Conservation (phyloP, 768 basidiomycete species). For the Clathrus columnatus region DNA sequence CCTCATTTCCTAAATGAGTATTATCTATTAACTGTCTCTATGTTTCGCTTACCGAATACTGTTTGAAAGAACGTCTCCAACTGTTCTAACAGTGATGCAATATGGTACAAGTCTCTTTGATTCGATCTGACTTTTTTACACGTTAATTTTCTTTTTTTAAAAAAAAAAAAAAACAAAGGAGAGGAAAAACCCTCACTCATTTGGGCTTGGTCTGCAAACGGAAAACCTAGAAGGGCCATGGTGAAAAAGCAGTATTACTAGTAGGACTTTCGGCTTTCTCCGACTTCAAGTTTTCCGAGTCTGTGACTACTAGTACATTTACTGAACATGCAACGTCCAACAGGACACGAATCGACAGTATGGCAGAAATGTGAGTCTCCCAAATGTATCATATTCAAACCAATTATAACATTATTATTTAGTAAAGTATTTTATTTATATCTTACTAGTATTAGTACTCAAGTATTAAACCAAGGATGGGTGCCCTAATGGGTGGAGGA, state of each 20-base stretch:
- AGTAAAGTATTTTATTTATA: slow-evolving; percentile 4
- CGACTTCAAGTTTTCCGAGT: background rate
- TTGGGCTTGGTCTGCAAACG: slow-evolving; percentile 75
- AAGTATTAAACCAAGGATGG: slow-evolving; percentile 50
- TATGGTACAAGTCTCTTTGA: slow-evolving; percentile 74
- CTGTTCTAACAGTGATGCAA: slow-evolving; percentile 67
- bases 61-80: slow-evolving; percentile 64
- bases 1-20: slow-evolving; percentile 32
- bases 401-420: too few species aligned
- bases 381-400: background rate
- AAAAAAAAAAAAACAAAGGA: background rate
- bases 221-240: slow-evolving; percentile 31
- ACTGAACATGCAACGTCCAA: slow-evolving; percentile 4
- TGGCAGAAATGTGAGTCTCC: slow-evolving; percentile 63
- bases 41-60: slow-evolving; percentile 54
- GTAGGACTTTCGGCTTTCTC: background rate
- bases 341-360: slow-evolving; percentile 47
- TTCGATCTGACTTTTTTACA: slow-evolving; percentile 62
- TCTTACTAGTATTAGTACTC: background rate
- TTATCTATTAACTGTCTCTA: slow-evolving; percentile 8
- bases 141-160: slow-evolving; percentile 15
- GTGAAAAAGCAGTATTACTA: background rate
- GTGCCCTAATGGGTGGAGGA: slow-evolving; percentile 84
- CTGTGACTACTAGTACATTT: background rate
- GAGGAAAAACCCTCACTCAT: slow-evolving; percentile 51